Conservation (phyloP, 2,329 filamentous ascomycete species). For the Botryotinia convoluta region DNA sequence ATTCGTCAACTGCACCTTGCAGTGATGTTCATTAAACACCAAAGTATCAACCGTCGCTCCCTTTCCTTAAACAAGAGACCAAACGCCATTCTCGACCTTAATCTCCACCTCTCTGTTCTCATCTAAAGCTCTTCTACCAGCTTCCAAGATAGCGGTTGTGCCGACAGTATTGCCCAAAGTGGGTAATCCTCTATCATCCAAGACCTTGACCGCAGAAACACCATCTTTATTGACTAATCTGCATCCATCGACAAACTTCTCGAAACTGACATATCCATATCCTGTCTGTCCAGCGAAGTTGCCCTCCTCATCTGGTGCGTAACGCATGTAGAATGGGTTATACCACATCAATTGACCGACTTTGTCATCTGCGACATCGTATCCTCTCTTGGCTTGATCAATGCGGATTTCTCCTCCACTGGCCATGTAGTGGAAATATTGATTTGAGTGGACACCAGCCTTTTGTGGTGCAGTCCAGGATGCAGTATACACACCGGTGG, state of each 20-base stretch:
- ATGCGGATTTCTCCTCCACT: slow-evolving; percentile 80
- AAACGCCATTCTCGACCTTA: slow-evolving; percentile 59
- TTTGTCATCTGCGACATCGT: slow-evolving; percentile 86
- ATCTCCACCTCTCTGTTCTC: slow-evolving; percentile 78
- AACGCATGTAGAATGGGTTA: slow-evolving; percentile 95
- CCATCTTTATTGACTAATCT: slow-evolving; percentile 74
- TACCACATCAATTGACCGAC: slow-evolving; percentile 73
- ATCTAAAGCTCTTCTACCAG: slow-evolving; percentile 79
- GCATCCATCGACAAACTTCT: slow-evolving; percentile 92
- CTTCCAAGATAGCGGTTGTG: slow-evolving; percentile 88
- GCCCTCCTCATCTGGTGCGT: slow-evolving; percentile 89
- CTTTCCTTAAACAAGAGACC: slow-evolving; percentile 54
- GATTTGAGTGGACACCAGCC: slow-evolving; percentile 92
- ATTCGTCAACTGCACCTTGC: not conserved
- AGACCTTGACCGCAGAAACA: slow-evolving; percentile 65
- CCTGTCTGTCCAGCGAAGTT: slow-evolving; percentile 90
- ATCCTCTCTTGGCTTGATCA: slow-evolving; percentile 91
- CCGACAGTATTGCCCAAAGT: slow-evolving; percentile 87
- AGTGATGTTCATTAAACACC: not conserved
- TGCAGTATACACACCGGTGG: slow-evolving; percentile 87
- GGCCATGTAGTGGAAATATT: slow-evolving; percentile 95
- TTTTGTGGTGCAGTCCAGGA: slow-evolving; percentile 93
- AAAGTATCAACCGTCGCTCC: not conserved
- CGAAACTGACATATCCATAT: slow-evolving; percentile 91
- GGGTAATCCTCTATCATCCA: slow-evolving; percentile 78